Base-by-base conservation (phyloP, 495 filamentous ascomycete genomes). In the Eremomyces bilateralis region DNA sequence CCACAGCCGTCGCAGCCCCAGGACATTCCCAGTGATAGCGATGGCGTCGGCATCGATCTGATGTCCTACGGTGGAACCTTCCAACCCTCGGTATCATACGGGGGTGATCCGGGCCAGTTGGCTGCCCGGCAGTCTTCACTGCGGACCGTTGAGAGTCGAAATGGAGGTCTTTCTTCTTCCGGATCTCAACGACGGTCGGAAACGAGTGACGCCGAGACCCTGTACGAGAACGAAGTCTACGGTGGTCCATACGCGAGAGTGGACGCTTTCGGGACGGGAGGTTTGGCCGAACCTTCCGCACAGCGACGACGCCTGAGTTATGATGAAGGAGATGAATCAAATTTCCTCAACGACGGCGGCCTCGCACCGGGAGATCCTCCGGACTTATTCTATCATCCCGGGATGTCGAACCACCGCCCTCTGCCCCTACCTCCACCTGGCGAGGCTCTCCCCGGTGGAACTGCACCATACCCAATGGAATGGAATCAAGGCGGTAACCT, bases 361-460 rank as follows among this genome's bases (percentile, higher is more conserved):
- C 62, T 21, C 49, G 61, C 15, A 49, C 67, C 33, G 77, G 77
- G 28, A n/a, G 76, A 73, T 31, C 76, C 77, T 36, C 76, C 73
- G 13, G 90, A 94, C 42, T 69, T 95, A 51, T 97, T 95, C 49
- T 97, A 81, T 51, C 83, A 93, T 48, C 88, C 83, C 4, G 76
- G 77, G 2, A 69, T 80, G 48, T 61, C 53, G 30, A 38, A 44
- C 4, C 64, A 54, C 30, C 66, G 79, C 21, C 83, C 82, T 5
- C 58, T 91, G 27, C 83, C 83, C 12, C 76, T 80, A n/a, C 68
- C 81, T 4, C 81, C 83, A 52, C 39, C 55, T 52, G 15, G 50
- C 42, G 34, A 59, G 10, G 16, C 12, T 10, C 5, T 10, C 8
- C 22, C 36, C 15, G 24, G 20, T 5, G 25, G 17, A 13, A 15